Base-by-base conservation (phyloP, 768 basidiomycete species). In the Boletus eberwhitei region DNA sequence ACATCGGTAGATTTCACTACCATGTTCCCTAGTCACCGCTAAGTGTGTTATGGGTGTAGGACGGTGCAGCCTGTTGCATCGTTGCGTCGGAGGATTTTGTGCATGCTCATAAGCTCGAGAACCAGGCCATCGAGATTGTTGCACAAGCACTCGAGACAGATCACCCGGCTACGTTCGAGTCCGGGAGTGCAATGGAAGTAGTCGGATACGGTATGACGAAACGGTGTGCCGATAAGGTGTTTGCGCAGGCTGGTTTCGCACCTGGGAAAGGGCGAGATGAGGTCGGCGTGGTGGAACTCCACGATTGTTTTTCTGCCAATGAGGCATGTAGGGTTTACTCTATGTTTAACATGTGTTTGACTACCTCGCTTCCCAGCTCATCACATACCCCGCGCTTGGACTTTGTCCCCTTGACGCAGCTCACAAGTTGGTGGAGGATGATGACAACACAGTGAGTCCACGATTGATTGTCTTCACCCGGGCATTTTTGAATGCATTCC, bases 91-190 rank as follows among this genome's bases (percentile, higher is more conserved):
- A 92, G 64, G 80, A 79, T 35, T 93, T 93, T 61, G 88, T 93
- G 8, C 85, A 81, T 46, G 67, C 73, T 1, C 84, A 90, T 60
- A 73, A 76, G 13, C 81, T 93, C 9, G 86, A 92, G 71, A 93
- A 91, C 64, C 91, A 93, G 64, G 89, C 90, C 16, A 90, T 92
- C 57, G 91, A 93, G 65, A 84, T 94, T 44, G 83, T 88, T 21
- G 80, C 83, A 0, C 80, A 81, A 58, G 79, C 77, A 3, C 72
- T 92, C 35, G 73, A 76, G 36, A 93, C 90, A 1, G 92, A 93
- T 63, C 75, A 77, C 13, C 75, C 82, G 2, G 68, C 70, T 14
- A 80, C 89, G 3, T 90, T 88, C 57, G 84, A 88, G 61, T 79
- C 79, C 51, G 71, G 71, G 29, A 87, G 84, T 60, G 79, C 87